Conservation (phyloP, 768 basidiomycete species). For the Phanerodontia chrysosporium region DNA sequence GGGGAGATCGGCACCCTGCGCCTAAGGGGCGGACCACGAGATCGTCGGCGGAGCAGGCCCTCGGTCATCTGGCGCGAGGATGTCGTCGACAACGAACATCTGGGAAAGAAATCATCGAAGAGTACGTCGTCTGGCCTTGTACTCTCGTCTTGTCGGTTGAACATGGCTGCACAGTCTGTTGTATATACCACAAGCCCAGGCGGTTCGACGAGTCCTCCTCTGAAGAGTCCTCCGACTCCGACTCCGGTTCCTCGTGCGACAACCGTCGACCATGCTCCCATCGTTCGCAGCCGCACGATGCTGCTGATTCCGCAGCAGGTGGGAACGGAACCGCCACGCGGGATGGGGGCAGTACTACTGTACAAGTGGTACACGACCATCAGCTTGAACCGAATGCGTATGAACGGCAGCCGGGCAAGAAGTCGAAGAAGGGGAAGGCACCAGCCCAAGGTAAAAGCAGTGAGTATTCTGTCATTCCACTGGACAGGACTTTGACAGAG, state of each 20-base stretch:
- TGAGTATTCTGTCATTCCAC: not conserved
- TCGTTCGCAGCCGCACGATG: slow-evolving; percentile 12
- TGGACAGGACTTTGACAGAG: not conserved
- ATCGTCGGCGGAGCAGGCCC: slow-evolving; percentile 20
- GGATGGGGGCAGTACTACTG: slow-evolving; percentile 17
- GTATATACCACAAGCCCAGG: slow-evolving; percentile 86
- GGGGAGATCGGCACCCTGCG: slow-evolving; percentile 46
- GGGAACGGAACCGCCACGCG: slow-evolving; percentile 16
- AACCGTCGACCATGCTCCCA: slow-evolving; percentile 15
- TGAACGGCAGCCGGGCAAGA: slow-evolving; percentile 28
- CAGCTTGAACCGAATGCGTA: slow-evolving; percentile 30
- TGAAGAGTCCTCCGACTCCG: slow-evolving; percentile 54
- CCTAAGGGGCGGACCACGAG: slow-evolving; percentile 50
- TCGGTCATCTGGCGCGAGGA: slow-evolving; percentile 81
- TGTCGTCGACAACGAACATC: slow-evolving; percentile 87
- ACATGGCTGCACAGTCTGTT: slow-evolving; percentile 62
- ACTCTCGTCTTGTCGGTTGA: not conserved
- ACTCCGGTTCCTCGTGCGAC: slow-evolving; percentile 30
- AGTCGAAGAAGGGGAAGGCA: slow-evolving; percentile 18
- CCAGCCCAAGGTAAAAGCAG: not conserved
- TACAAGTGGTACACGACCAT: slow-evolving; percentile 22
- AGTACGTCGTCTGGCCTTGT: slow-evolving; percentile 47
- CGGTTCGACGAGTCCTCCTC: slow-evolving; percentile 78
- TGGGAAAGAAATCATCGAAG: slow-evolving; percentile 89
- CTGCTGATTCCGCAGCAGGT: slow-evolving; percentile 7